Evolutionary conservation across 306 rosid genomes (phyloP).

Genomic region (Inga oerstediana): DNA sequence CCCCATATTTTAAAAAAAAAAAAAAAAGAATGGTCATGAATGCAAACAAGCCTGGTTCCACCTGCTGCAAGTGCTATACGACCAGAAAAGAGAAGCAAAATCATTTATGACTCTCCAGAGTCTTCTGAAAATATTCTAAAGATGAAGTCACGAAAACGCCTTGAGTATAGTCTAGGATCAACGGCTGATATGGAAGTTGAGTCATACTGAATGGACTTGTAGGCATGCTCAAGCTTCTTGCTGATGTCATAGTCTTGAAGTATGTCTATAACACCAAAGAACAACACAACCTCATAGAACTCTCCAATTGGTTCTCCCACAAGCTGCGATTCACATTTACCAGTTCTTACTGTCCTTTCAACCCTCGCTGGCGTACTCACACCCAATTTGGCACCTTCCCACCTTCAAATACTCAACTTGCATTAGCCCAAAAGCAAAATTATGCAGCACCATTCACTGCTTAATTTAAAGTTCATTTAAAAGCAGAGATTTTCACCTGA

Average conservation of each 20-base stretch:
- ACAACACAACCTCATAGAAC: slow-evolving; percentile 68
- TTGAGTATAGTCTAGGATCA: slow-evolving; percentile 87
- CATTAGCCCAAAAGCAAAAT: slow-evolving; percentile 51
- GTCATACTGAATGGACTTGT: slow-evolving; percentile 89
- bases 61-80: neutral
- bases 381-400: slow-evolving; percentile 68
- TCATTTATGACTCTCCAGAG: slow-evolving; percentile 24
- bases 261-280: slow-evolving; percentile 87
- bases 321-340: slow-evolving; percentile 58
- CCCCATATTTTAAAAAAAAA: too few species aligned
- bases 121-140: slow-evolving; percentile 64
- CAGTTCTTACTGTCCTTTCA: slow-evolving; percentile 73
- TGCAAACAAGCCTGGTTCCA: neutral
- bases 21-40: neutral
- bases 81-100: slow-evolving; percentile 18
- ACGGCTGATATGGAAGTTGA: slow-evolving; percentile 92
- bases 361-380: slow-evolving; percentile 78
- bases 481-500: slow-evolving; percentile 54
- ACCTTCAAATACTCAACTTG: slow-evolving; percentile 49
- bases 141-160: slow-evolving; percentile 89
- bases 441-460: neutral
- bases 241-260: slow-evolving; percentile 97
- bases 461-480: neutral
- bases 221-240: slow-evolving; percentile 98
- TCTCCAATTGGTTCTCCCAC: slow-evolving; percentile 86